phyloP scores from a whole-genome alignment of 2,329 filamentous ascomycete species.

The Verticillium isaacii region DNA sequence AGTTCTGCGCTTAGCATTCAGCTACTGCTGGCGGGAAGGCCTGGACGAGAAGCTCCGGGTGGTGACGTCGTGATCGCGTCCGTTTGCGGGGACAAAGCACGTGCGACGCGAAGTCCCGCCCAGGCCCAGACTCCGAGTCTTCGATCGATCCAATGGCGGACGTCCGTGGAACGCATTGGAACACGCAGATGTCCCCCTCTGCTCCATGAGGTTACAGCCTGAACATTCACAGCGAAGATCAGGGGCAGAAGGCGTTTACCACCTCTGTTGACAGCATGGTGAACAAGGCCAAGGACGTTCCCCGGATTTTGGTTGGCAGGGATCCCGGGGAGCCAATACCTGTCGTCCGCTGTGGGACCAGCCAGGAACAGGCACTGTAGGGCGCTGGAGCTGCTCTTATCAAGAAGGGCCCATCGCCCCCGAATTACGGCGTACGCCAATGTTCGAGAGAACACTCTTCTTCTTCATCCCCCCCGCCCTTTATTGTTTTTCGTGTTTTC shows the following conservation, averaged over 20 bases:
- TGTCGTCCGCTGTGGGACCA: too few relatives aligned
- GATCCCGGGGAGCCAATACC: too few relatives aligned
- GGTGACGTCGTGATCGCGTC: conserved; percentile 8
- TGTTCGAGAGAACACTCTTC: too few relatives aligned
- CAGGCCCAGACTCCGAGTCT: background rate
- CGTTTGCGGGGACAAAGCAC: background rate
- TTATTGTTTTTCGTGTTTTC: too few relatives aligned
- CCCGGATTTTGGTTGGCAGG: background rate
- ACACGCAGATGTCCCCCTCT: background rate
- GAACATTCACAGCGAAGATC: background rate
- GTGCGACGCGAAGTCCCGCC: background rate
- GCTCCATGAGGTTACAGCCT: background rate
- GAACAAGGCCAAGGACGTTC: background rate
- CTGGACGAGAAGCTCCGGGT: conserved; percentile 9
- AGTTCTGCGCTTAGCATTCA: background rate
- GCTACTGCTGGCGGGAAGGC: background rate
- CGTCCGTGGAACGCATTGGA: background rate
- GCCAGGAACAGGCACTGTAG: too few relatives aligned
- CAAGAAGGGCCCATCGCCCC: too few relatives aligned
- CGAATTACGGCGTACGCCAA: too few relatives aligned
- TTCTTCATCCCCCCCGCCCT: too few relatives aligned
- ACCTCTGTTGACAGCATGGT: background rate
- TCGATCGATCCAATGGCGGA: background rate
- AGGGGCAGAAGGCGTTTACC: background rate
- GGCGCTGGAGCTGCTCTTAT: too few relatives aligned